Conservation (phyloP, 495 filamentous ascomycete species). For the Aspergillus coremiiformis region DNA sequence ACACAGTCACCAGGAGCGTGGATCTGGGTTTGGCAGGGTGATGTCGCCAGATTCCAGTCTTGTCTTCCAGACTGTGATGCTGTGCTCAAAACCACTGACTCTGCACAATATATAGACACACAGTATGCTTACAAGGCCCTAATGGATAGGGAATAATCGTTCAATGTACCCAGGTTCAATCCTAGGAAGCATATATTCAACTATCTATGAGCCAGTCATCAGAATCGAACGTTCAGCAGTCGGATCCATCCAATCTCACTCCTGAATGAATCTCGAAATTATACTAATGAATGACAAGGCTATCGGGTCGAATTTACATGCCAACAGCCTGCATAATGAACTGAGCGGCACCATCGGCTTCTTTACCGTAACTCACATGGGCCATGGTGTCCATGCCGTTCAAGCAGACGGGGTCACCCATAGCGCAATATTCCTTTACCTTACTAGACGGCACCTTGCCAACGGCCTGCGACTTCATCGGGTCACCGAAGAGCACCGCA, state of each 20-base stretch:
- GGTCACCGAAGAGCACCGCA: conserved; percentile 55
- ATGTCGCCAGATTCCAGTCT: conserved; percentile 26
- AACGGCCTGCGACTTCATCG: conserved; percentile 40
- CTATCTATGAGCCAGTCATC: background rate
- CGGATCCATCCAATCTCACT: background rate
- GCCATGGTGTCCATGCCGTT: conserved; percentile 43
- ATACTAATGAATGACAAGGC: background rate
- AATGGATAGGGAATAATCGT: background rate
- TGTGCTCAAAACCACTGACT: no score
- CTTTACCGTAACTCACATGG: conserved; percentile 45
- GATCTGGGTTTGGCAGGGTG: no score
- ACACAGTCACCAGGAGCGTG: no score
- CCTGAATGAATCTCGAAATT: background rate
- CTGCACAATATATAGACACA: background rate
- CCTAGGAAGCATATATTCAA: background rate
- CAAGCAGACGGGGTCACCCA: conserved; percentile 48
- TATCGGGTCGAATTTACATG: background rate
- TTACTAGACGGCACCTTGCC: conserved; percentile 38
- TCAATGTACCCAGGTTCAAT: background rate
- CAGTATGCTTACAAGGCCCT: background rate
- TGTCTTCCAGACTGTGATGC: conserved; percentile 21
- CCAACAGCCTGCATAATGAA: conserved; percentile 36
- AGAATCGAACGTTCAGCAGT: background rate
- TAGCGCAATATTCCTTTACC: conserved; percentile 45
- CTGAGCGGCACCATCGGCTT: conserved; percentile 42